Conservation (phyloP, 2,329 filamentous ascomycete genomes). For the Madurella fahalii region DNA sequence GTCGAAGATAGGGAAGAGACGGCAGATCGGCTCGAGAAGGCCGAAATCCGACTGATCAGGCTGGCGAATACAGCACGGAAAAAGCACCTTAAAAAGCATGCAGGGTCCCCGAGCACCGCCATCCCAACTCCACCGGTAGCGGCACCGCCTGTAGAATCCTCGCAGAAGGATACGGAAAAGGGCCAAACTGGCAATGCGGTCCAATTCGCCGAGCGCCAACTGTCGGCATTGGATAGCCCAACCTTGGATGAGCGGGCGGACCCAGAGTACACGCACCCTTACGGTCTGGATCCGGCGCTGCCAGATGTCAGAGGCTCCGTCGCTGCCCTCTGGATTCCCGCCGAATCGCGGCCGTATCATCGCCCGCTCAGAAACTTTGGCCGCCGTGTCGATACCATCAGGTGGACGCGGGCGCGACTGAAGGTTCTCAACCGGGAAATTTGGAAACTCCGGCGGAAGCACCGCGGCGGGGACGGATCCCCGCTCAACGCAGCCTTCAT, state of each 20-base stretch:
- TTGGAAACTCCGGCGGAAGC: conserved; percentile 49
- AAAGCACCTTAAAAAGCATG: conserved; percentile 38
- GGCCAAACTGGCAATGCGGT: conserved; percentile 15
- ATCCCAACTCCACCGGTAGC: conserved; percentile 1
- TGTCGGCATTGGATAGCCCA: conserved; percentile 20
- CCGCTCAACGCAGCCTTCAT: conserved; percentile 79
- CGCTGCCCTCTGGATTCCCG: conserved; percentile 63
- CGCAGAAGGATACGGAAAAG: conserved; percentile 20
- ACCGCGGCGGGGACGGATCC: conserved; percentile 60
- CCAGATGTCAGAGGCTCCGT: conserved; percentile 45
- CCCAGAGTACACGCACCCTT: conserved; percentile 38
- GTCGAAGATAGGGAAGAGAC: conserved; percentile 72
- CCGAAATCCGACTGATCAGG: conserved; percentile 77
- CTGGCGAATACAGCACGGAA: conserved; percentile 61
- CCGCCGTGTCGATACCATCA: conserved; percentile 82
- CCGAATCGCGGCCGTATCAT: conserved; percentile 67
- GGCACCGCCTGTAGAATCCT: not conserved
- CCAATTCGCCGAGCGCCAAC: conserved; percentile 15
- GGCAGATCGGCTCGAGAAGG: conserved; percentile 74
- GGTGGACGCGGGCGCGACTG: conserved; percentile 71
- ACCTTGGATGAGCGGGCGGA: conserved; percentile 34
- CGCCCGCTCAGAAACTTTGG: conserved; percentile 60
- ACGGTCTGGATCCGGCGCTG: conserved; percentile 28
- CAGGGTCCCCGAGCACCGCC: conserved; percentile 4
- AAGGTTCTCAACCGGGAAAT: conserved; percentile 35